Base-by-base conservation (phyloP, 495 filamentous ascomycete species). In the Aspergillus affinis region DNA sequence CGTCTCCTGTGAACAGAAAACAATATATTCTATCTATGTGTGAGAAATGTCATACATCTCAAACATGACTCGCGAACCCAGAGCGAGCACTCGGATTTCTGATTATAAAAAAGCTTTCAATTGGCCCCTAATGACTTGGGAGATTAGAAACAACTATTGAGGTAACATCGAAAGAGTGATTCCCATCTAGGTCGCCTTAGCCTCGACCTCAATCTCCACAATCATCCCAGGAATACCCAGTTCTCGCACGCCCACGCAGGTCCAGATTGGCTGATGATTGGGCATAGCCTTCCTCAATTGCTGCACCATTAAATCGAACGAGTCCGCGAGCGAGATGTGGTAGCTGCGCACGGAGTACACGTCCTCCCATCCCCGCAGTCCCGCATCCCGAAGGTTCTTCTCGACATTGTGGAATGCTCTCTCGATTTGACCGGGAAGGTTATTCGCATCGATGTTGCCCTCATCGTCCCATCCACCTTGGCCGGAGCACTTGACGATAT, bases 321-420 rank as follows among this genome's bases (percentile, higher is more conserved):
- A 61, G 1, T 55, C 47, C 0, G 19, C 61, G 26, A 69, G 41
- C 50, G 57, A 52, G 15, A 69, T 47, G 50, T 75, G 72, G 60
- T 84, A 84, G 9, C 65, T 65, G 12, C 68, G 69, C 17, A 84
- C 68, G 0, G 58, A 58, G 68, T 72, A 83, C 29, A 82, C 82
- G 55, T 84, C 73, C n/a, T 67, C 66, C 82, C 82, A 84, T 0
- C 78, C 79, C 0, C 74, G 72, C 0, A 79, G 79, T 13, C 74
- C 75, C 23, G 72, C 52, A 15, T 21, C 27, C 54, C 71, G 71
- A 7, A 83, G 68, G 2, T 60, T 68, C 0, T 60, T 54, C 13
- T 83, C 74, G 18, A 84, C 74, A 54, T 84, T 84, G 2, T 65
- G 67, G 63, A 84, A 84, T 9, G 82, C 78, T 47, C 74, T 73